Evolutionary conservation across 192 early-diverging fungal species (phyloP).

Genomic region (Linnemannia schmuckeri): DNA sequence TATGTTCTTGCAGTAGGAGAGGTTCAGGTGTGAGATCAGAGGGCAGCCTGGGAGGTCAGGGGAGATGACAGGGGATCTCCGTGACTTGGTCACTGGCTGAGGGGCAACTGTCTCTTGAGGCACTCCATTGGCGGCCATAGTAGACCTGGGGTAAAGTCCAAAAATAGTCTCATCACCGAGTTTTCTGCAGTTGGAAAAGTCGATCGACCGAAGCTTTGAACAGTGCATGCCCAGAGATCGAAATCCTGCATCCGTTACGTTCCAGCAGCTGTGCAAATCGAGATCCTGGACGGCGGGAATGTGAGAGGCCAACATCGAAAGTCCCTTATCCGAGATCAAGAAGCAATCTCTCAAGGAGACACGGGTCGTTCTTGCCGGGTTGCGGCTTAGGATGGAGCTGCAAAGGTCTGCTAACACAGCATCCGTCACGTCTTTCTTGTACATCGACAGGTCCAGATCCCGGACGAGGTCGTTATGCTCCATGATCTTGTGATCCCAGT

Average conservation of each 20-base stretch:
- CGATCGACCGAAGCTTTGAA: slow-evolving; percentile 63
- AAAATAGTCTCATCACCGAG: slow-evolving; percentile 74
- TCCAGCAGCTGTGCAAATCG: slow-evolving; percentile 79
- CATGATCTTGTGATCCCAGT: slow-evolving; percentile 58
- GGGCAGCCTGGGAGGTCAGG: slow-evolving; percentile 31
- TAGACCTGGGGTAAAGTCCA: slow-evolving; percentile 62
- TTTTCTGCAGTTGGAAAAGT: slow-evolving; percentile 87
- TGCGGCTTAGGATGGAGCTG: slow-evolving; percentile 59
- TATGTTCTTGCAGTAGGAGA: slow-evolving; percentile 87
- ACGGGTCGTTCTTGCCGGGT: slow-evolving; percentile 41
- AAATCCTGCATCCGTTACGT: slow-evolving; percentile 76
- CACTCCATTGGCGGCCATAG: not conserved
- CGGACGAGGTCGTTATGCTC: slow-evolving; percentile 60
- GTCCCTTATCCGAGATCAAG: slow-evolving; percentile 73
- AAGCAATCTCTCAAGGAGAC: slow-evolving; percentile 76
- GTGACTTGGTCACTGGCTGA: not conserved
- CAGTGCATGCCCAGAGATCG: slow-evolving; percentile 60
- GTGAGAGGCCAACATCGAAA: slow-evolving; percentile 59
- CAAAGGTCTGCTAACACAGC: slow-evolving; percentile 49
- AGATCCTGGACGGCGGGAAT: slow-evolving; percentile 58
- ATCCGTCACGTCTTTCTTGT: slow-evolving; percentile 75
- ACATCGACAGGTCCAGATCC: slow-evolving; percentile 67
- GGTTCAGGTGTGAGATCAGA: slow-evolving; percentile 54
- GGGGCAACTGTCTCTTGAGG: not conserved
- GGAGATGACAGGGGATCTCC: not conserved